phyloP scores from a whole-genome alignment of 169 alveolate species.

The Plasmodium blacklocki region DNA sequence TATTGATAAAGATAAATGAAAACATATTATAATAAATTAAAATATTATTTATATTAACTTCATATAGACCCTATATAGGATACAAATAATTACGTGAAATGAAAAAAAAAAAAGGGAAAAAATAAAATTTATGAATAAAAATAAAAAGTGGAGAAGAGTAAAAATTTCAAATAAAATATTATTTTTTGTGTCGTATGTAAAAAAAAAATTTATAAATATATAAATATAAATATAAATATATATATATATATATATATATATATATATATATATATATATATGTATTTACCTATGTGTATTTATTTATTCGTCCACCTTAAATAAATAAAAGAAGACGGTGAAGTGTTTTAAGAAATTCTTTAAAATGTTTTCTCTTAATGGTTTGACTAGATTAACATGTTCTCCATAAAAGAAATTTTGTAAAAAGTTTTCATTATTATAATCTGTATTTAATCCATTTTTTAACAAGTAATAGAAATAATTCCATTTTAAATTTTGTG shows the following conservation, averaged over 20 bases:
- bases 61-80: no score
- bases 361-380: slow-evolving; percentile 14
- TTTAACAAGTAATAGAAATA: slow-evolving; percentile 51
- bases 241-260: not conserved
- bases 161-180: no score
- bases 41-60: no score
- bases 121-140: no score
- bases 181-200: no score
- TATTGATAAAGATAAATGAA: no score
- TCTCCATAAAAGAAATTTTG: slow-evolving; percentile 46
- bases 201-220: not conserved
- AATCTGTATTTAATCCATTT: slow-evolving; percentile 11
- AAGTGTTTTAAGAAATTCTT: slow-evolving; percentile 24
- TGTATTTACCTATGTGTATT: not conserved
- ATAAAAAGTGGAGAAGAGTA: no score
- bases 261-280: not conserved
- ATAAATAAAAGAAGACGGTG: slow-evolving; percentile 48
- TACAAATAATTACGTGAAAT: no score
- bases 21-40: no score
- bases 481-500: slow-evolving; percentile 65
- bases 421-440: slow-evolving; percentile 49
- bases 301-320: slow-evolving; percentile 7
- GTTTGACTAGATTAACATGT: slow-evolving; percentile 9
- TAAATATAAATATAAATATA: not conserved
- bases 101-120: no score